Base-by-base conservation (phyloP, 2,329 filamentous ascomycete species). In the Claviceps fusiformis region DNA sequence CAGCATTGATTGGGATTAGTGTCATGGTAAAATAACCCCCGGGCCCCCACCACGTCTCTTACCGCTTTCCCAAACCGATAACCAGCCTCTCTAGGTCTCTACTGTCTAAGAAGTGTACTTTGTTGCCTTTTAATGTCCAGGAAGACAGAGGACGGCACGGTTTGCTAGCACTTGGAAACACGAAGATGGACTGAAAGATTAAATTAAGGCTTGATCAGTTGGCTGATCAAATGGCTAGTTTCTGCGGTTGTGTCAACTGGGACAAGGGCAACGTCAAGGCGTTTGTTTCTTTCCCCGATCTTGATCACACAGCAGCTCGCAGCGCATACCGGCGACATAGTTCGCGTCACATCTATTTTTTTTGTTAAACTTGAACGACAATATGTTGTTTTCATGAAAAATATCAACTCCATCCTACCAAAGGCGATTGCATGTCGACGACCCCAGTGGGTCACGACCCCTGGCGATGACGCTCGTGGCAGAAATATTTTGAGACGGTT, bases 51-150 rank as follows among this genome's bases (percentile, higher is more conserved):
- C 24, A 45, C 8, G 17, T n/a, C 17, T 17, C 46, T 65, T 64
- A 70, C 67, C 68, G 66, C 67, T 59, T 66, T 68, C 56, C 51
- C 15, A n/a, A n/a, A 37, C 27, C 6, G 48, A 39, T 11, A 33
- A 24, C 19, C n/a, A 8, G 31, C 29, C 48, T 39, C n/a, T 15
- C n/a, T 24, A 7, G n/a, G 35, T 11, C 35, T 37, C 9, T 13
- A 13, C 24, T 24, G 24, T 24, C 24, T 37, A 11, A 13, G 9
- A 37, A 10, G 2, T 37, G 10, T 37, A 37, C 11, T 37, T 10
- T 37, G 10, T 37, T 37, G 35, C 35, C 10, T 37, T 13, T 11
- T 13, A 3, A 37, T 37, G 8, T 37, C 35, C 2, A 37, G 35
- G 8, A 37, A 37, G 35, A 37, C 10, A 10, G 10, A 45, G 43